Evolutionary conservation across 768 basidiomycete species (phyloP), one percentile per base, ranked within the genome.

Genomic region (Tylopilus cervinicoccineus): DNA sequence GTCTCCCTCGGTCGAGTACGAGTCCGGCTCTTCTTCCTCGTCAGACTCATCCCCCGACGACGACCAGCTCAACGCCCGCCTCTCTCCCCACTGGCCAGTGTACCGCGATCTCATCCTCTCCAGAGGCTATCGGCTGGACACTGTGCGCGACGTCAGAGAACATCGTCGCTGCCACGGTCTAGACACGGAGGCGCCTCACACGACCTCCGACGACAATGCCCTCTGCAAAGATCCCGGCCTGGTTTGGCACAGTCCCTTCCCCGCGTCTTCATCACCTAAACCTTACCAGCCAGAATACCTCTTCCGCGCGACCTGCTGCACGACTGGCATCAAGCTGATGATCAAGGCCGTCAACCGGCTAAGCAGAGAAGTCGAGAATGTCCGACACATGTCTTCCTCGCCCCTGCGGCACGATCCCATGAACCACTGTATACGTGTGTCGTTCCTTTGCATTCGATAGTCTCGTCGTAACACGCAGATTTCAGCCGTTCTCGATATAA

Each of bases 361-460:
- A 42, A 87, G 85, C 56, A 78, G 79, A 26, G 86, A 89, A 64
- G 76, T 77, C 56, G 75, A 77, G 41, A 72, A 80, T 43, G 76
- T 85, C 22, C 78, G 74, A 31, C 65, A 72, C 47, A 68, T 89
- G 16, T 81, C 79, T 13, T 73, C 74, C 16, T 71, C 78, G 37
- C 70, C 75, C 13, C 61, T 82, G 53, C 70, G 76, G 51, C 61
- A 72, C 38, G 73, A 88, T 59, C 78, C 81, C 41, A 80, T 77
- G 79, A 88, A 88, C 60, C 87, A 86, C 56, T 82, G 79, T 42
- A 87, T 89, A 63, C 86, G 87, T 88, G 47, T 60, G 83, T 75
- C 47, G 28, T 43, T 33, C 38, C 26, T 27, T 45, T 31, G 40
- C 47, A n/a, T 22, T 17, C 6, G 37, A 9, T 26, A 28, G 12